Evolutionary conservation across 2,329 filamentous ascomycete genomes (phyloP).

Genomic region (Botryotinia narcissicola): DNA sequence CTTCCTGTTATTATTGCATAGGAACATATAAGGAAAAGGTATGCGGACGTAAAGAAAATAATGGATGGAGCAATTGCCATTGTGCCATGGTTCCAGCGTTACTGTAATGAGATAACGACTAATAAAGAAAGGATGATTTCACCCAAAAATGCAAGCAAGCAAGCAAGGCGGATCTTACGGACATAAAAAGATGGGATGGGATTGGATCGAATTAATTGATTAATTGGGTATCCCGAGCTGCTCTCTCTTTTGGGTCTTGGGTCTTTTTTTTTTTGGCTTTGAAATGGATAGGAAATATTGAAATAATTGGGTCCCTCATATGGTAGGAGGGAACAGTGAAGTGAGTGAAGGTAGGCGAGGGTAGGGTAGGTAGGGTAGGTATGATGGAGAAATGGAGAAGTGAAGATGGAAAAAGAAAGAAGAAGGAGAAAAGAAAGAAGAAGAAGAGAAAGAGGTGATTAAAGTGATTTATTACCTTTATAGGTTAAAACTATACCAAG

Average conservation of each 20-base stretch:
- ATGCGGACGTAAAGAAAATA: background rate
- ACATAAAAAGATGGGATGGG: constrained; percentile 1
- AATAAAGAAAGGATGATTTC: background rate
- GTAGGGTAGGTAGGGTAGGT: no score
- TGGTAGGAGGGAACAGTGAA: background rate
- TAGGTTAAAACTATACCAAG: background rate
- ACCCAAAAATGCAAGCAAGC: background rate
- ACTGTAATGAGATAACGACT: background rate
- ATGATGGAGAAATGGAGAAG: background rate
- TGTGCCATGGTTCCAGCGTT: background rate
- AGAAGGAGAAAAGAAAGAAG: no score
- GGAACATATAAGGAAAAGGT: background rate
- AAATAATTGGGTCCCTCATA: background rate
- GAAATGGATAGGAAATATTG: background rate
- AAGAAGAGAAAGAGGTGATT: background rate
- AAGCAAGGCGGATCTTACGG: background rate
- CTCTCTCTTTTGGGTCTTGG: background rate
- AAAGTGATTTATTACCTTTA: background rate
- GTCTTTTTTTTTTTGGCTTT: background rate
- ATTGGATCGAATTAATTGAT: background rate
- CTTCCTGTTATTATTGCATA: background rate
- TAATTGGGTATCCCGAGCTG: constrained; percentile 8
- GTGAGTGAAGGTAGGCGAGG: background rate
- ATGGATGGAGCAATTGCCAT: background rate
- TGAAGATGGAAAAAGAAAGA: background rate